phyloP scores from a whole-genome alignment of 139 green algal species.

The Ostreobium quekettii region DNA sequence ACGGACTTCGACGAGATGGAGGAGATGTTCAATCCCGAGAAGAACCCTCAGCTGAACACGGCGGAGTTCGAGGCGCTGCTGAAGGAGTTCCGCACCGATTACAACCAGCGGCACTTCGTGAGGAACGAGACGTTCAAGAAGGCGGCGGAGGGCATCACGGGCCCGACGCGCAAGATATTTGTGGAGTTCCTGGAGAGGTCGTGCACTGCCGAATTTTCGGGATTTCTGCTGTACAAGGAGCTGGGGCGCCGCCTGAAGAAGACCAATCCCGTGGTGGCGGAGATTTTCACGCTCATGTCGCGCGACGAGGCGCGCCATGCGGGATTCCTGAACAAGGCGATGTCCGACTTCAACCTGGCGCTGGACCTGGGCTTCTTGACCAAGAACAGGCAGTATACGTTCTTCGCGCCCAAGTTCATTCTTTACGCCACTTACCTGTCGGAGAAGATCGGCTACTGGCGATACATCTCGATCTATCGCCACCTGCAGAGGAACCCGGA shows the following conservation, averaged over 20 bases:
- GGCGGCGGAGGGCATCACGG: constrained; percentile 80
- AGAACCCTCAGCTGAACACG: constrained; percentile 91
- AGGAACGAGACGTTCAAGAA: constrained; percentile 91
- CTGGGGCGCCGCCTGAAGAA: constrained; percentile 93
- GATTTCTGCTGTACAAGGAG: constrained; percentile 99
- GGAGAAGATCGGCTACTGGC: constrained; percentile 99
- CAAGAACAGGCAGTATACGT: constrained; percentile 85
- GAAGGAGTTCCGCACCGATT: constrained; percentile 95
- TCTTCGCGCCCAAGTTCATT: constrained; percentile 99
- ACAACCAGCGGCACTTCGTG: constrained; percentile 99
- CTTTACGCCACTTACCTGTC: constrained; percentile 97
- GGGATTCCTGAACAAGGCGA: constrained; percentile 97
- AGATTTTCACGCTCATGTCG: constrained; percentile 98
- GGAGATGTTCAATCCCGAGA: constrained; percentile 83
- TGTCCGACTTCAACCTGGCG: constrained; percentile 89
- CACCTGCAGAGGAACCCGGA: constrained; percentile 93
- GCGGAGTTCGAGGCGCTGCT: constrained; percentile 74
- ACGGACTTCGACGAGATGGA: constrained; percentile 99
- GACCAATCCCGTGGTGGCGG: constrained; percentile 79
- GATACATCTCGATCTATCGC: constrained; percentile 93
- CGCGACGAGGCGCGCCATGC: constrained; percentile 97
- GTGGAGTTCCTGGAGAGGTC: constrained; percentile 99
- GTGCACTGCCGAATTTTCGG: constrained; percentile 98
- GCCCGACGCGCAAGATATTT: constrained; percentile 87
- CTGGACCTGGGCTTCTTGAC: constrained; percentile 99